Base-by-base conservation (phyloP, 805 yeast genomes). In the Wickerhamiella slavikovae region DNA sequence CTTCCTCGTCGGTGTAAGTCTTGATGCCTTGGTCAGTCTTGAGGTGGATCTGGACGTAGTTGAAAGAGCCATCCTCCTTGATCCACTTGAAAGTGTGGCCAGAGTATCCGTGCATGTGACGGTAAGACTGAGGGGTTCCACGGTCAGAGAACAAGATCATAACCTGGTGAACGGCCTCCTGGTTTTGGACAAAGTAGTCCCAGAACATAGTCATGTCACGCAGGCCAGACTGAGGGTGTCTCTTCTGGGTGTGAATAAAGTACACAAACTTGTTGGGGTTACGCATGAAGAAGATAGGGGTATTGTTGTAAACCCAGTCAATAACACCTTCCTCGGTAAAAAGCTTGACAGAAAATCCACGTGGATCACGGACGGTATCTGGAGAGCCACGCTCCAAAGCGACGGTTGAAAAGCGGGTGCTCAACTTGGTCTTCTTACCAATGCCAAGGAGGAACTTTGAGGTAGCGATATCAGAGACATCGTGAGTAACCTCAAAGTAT, bases 381-480 rank as follows among this genome's bases (percentile, higher is more conserved):
- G 77, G 64, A 23, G 73, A 58, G 29, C 76, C 79, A 41, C 52
- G 52, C 50, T 71, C 78, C 29, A 77, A 77, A 36, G 75, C 77
- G 20, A 71, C 79, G 15, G 77, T 69, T 28, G 74, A 66, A 51
- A 69, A 67, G 35, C 76, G 59, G 24, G 58, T 48, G 32, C 67
- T 51, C 36, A 71, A 62, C 48, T 65, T 67, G 21, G 92, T 77
- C 55, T 69, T 75, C 58, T 78, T 78, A 41, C 94, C 94, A 32
- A 75, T 62, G 27, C 65, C 57, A 39, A 66, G 65, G 41, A 80
- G 64, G 57, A 80, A 76, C 27, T 44, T 47, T 17, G 59, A 50
- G 18, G 38, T 28, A 14, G 66, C 58, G 31, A 68, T 42, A 40
- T 68, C 75, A 8, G 60, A 48, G 32, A 67, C 51, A 20, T 68